Conservation (phyloP, 2,329 filamentous ascomycete species). For the Parastagonospora avenae region DNA sequence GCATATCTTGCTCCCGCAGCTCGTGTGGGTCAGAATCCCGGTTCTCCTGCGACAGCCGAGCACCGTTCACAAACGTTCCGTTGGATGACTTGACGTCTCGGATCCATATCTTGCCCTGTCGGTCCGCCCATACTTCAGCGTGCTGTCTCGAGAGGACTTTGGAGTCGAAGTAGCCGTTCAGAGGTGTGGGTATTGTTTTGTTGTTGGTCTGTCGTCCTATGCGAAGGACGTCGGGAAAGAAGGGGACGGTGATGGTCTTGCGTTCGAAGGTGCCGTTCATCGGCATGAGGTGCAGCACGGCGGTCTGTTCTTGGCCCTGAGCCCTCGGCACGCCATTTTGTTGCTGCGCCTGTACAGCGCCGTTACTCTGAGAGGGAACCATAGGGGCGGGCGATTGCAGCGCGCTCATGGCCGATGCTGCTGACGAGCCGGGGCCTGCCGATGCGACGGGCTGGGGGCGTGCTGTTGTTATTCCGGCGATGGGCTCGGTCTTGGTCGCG, state of each 20-base stretch:
- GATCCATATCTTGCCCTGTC: conserved; percentile 88
- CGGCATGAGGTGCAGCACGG: conserved; percentile 83
- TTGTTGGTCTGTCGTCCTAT: conserved; percentile 97
- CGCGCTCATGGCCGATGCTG: conserved; percentile 66
- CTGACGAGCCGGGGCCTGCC: conserved; percentile 62
- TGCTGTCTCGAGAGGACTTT: conserved; percentile 97
- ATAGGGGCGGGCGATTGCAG: conserved; percentile 67
- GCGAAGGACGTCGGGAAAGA: conserved; percentile 87
- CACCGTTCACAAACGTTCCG: conserved; percentile 95
- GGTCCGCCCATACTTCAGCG: conserved; percentile 91
- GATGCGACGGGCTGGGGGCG: conserved; percentile 66
- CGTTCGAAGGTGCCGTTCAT: conserved; percentile 97
- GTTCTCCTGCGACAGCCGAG: conserved; percentile 88
- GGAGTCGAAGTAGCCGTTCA: conserved; percentile 96
- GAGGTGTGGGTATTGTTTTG: conserved; percentile 87
- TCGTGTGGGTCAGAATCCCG: conserved; percentile 96
- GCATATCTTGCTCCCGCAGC: conserved; percentile 84
- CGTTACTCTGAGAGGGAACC: conserved; percentile 71
- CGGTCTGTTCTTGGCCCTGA: conserved; percentile 64
- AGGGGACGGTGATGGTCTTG: conserved; percentile 94
- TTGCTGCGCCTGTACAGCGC: conserved; percentile 62
- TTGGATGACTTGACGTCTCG: conserved; percentile 98
- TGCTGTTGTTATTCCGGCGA: conserved; percentile 65
- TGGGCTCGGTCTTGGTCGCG: conserved; percentile 67
- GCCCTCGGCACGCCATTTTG: conserved; percentile 61